Evolutionary conservation across 306 rosid species (phyloP).

Genomic region (Corylus heterophylla): DNA sequence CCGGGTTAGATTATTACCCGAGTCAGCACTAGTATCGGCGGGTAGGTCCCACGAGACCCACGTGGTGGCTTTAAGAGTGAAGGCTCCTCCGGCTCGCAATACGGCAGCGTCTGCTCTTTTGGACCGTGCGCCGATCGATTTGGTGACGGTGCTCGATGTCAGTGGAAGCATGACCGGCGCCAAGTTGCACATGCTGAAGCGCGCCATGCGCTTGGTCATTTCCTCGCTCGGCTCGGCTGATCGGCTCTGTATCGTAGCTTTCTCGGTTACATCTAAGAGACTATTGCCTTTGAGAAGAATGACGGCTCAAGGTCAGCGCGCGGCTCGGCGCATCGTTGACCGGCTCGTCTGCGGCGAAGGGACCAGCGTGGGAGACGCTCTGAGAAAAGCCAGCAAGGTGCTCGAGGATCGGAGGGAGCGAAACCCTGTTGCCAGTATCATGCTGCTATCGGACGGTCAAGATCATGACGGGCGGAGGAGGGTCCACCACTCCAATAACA

Average conservation of each 20-base stretch:
- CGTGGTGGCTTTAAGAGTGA: slow-evolving; percentile 65
- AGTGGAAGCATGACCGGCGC: slow-evolving; percentile 74
- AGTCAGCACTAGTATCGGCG: slow-evolving; percentile 59
- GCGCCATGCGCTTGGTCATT: slow-evolving; percentile 77
- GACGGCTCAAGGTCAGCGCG: slow-evolving; percentile 67
- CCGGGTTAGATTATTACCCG: slow-evolving; percentile 69
- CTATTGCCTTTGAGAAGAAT: slow-evolving; percentile 59
- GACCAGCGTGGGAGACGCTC: slow-evolving; percentile 46
- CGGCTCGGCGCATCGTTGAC: slow-evolving; percentile 65
- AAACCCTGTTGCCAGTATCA: slow-evolving; percentile 71
- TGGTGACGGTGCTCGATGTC: slow-evolving; percentile 73
- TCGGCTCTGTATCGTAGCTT: slow-evolving; percentile 78
- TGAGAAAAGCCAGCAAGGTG: slow-evolving; percentile 67
- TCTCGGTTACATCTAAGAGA: slow-evolving; percentile 55
- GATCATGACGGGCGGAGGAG: slow-evolving; percentile 37
- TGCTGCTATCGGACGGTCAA: slow-evolving; percentile 74
- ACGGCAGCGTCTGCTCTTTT: slow-evolving; percentile 20
- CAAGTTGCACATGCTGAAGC: slow-evolving; percentile 76
- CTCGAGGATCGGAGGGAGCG: slow-evolving; percentile 73
- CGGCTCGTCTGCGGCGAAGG: slow-evolving; percentile 57
- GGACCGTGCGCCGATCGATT: slow-evolving; percentile 73
- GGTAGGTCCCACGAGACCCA: slow-evolving; percentile 54
- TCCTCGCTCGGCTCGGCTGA: slow-evolving; percentile 67
- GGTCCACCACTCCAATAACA: not conserved
- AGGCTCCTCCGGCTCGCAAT: slow-evolving; percentile 54